A percentile compares a stretch with the other conserved stretches of the same genome.
phyloP scores from a whole-genome alignment of 352 stramenopile species.

The Pythium sp. region DNA sequence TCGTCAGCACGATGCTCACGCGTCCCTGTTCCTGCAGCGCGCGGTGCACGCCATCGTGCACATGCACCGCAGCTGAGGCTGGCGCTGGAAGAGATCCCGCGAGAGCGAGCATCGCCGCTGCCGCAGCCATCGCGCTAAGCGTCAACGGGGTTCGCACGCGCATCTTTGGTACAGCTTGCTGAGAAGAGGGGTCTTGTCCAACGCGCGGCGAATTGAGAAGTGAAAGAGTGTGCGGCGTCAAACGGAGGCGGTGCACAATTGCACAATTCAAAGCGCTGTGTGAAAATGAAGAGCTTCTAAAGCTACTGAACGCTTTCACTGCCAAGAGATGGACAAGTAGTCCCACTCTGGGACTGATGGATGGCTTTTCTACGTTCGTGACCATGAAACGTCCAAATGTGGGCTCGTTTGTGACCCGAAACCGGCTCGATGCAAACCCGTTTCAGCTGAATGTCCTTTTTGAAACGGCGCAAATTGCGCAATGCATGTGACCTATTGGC shows the following conservation, averaged over 20 bases:
- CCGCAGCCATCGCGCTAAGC: slow-evolving; percentile 4
- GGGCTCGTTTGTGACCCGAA: neutral
- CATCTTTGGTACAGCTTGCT: slow-evolving; percentile 1
- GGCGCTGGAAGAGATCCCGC: neutral
- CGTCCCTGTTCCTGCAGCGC: slow-evolving; percentile 17
- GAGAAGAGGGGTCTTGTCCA: neutral
- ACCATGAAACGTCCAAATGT: neutral
- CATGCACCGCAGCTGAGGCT: slow-evolving; percentile 5
- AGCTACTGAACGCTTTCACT: neutral
- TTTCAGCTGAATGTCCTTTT: neutral
- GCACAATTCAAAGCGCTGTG: neutral
- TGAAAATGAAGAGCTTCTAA: neutral
- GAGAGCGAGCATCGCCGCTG: slow-evolving; percentile 1
- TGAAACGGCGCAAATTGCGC: neutral
- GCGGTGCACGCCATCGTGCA: slow-evolving; percentile 20
- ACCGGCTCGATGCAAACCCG: slow-evolving; percentile 5
- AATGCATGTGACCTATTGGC: neutral
- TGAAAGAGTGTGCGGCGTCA: neutral
- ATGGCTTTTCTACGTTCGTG: slow-evolving; percentile 1
- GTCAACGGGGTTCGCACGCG: neutral
- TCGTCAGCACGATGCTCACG: slow-evolving; percentile 33
- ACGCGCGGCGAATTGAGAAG: neutral
- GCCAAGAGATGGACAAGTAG: slow-evolving; percentile 7
- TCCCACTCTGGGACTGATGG: slow-evolving; percentile 13
- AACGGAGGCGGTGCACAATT: neutral